Conservation (phyloP, 2,329 filamentous ascomycete genomes). For the Ophiocordyceps camponoti-floridani region DNA sequence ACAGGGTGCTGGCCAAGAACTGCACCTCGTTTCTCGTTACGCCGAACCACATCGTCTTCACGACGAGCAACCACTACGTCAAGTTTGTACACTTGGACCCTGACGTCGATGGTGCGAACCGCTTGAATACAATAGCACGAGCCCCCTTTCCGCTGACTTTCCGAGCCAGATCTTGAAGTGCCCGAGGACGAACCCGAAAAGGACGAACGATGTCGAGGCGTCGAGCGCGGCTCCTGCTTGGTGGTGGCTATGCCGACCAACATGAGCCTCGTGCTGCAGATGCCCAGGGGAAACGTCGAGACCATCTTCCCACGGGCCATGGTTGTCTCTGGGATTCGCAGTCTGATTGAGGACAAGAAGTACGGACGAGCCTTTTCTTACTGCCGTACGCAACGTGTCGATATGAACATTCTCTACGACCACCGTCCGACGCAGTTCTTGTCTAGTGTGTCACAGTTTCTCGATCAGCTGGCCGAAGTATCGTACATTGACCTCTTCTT, state of each 20-base stretch:
- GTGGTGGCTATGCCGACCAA: conserved; percentile 80
- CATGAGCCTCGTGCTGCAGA: conserved; percentile 76
- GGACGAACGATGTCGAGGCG: conserved; percentile 79
- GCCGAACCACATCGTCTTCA: conserved; percentile 69
- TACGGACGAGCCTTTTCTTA: conserved; percentile 73
- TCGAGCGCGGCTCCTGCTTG: conserved; percentile 75
- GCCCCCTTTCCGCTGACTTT: conserved; percentile 6
- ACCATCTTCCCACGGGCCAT: conserved; percentile 87
- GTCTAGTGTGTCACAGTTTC: conserved; percentile 53
- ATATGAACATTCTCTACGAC: conserved; percentile 95
- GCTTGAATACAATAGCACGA: no score
- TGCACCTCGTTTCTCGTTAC: conserved; percentile 85
- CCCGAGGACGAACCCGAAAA: conserved; percentile 77
- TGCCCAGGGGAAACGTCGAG: conserved; percentile 90
- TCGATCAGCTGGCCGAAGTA: conserved; percentile 68
- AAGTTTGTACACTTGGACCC: conserved; percentile 76
- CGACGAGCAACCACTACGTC: conserved; percentile 77
- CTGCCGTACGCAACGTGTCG: conserved; percentile 83
- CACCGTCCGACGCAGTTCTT: conserved; percentile 81
- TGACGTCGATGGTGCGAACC: conserved; percentile 36
- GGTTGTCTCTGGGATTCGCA: conserved; percentile 76
- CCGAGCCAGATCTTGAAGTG: conserved; percentile 51
- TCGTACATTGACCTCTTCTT: conserved; percentile 82
- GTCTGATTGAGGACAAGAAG: conserved; percentile 60
- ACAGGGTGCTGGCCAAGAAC: conserved; percentile 57